Conservation (phyloP, 148 eudicot species). For the Pharnaceum exiguum region DNA sequence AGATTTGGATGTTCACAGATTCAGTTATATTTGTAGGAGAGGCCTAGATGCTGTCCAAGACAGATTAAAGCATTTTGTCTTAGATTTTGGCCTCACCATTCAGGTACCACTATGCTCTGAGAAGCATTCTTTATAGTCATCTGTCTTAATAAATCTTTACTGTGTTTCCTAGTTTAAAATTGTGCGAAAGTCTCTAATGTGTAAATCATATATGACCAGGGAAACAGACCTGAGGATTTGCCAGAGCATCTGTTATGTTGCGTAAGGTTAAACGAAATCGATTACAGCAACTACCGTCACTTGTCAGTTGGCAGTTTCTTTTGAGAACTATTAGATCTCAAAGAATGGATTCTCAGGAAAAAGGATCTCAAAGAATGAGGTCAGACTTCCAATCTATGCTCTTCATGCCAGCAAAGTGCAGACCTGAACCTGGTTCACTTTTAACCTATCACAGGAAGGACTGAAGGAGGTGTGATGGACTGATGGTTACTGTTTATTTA, state of each 20-base stretch:
- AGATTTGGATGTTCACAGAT: conserved; percentile 90
- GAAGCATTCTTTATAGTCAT: background rate
- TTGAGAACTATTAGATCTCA: background rate
- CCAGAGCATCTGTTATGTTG: conserved; percentile 85
- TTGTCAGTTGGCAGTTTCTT: conserved; percentile 61
- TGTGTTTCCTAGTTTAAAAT: background rate
- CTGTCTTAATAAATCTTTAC: background rate
- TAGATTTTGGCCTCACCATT: conserved; percentile 87
- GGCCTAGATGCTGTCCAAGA: conserved; percentile 83
- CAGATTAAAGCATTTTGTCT: conserved; percentile 60
- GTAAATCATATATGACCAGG: conserved; percentile 40
- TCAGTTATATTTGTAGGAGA: conserved; percentile 79
- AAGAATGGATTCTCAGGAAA: no score
- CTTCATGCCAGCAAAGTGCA: background rate
- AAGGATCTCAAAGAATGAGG: no score
- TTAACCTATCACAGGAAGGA: conserved; percentile 20
- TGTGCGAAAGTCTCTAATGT: background rate
- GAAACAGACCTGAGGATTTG: conserved; percentile 79
- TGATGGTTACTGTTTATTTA: conserved; percentile 3
- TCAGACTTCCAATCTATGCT: conserved; percentile 1
- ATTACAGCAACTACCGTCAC: conserved; percentile 59
- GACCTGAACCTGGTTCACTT: conserved; percentile 5
- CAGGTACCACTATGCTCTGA: conserved; percentile 44
- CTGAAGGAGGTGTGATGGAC: conserved; percentile 35
- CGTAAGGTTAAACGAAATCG: conserved; percentile 68